Conservation (phyloP, 2,329 filamentous ascomycete genomes). For the Epichloe gansuensis region DNA sequence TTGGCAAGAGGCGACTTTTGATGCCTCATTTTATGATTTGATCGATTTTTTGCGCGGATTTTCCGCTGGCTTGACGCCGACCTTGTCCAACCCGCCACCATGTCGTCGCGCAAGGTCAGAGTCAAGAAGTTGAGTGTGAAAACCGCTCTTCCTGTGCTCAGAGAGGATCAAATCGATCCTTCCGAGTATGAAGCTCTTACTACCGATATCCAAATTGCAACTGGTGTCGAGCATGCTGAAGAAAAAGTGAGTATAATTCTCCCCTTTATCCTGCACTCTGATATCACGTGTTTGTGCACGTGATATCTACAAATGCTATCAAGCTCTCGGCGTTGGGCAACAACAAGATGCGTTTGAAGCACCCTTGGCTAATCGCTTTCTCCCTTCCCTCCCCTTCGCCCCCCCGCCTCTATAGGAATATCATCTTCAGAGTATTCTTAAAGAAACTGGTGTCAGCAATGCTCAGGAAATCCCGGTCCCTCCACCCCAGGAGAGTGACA, state of each 20-base stretch:
- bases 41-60: conserved; percentile 51
- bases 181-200: conserved; percentile 76
- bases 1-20: conserved; percentile 36
- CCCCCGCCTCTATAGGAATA: conserved; percentile 55
- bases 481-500: conserved; percentile 47
- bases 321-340: background rate
- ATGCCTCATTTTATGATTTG: conserved; percentile 47
- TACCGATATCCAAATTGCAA: conserved; percentile 76
- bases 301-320: conserved; percentile 21
- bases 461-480: conserved; percentile 54
- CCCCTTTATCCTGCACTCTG: conserved; percentile 15
- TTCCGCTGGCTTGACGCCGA: conserved; percentile 36
- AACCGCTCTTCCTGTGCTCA: conserved; percentile 73
- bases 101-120: conserved; percentile 57
- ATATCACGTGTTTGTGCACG: conserved; percentile 38
- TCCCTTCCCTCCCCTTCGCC: too few relatives aligned
- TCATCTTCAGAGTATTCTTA: conserved; percentile 75
- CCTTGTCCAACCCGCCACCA: conserved; percentile 30
- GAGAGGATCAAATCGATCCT: conserved; percentile 82
- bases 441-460: conserved; percentile 40
- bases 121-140: conserved; percentile 89
- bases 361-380: background rate
- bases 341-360: background rate
- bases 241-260: conserved; percentile 68
- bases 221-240: conserved; percentile 92